A percentile compares a stretch with the other conserved stretches of the same genome.
These are phyloP conservation scores for Acidiella bohemica DNA, from an alignment of 495 filamentous ascomycete genomes.

Conservation along the genomic window DNA sequence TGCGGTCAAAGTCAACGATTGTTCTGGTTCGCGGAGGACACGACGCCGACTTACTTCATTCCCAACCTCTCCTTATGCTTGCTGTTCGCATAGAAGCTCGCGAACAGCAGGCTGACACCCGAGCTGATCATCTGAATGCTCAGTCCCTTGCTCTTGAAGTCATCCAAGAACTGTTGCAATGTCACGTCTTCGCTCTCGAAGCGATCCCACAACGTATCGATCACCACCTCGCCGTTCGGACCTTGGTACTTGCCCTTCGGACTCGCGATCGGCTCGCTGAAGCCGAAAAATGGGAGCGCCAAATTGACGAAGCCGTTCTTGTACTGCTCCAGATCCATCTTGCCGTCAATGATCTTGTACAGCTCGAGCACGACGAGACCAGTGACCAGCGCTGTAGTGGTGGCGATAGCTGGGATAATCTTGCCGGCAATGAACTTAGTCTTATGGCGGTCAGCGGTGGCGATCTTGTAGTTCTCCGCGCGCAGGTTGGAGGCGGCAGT, in stretches of 20 bases:
- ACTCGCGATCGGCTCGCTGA: constrained; percentile 88
- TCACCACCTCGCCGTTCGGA: constrained; percentile 58
- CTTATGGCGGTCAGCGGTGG: constrained; percentile 81
- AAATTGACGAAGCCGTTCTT: constrained; percentile 99
- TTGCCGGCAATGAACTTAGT: constrained; percentile 99
- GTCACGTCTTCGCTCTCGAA: constrained; percentile 86
- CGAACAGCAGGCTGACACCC: constrained; percentile 91
- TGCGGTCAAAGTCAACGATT: too few species aligned
- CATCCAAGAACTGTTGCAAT: constrained; percentile 64
- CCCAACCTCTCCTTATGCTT: constrained; percentile 76
- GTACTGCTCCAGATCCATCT: constrained; percentile 88
- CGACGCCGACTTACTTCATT: constrained; percentile 51
- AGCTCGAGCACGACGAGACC: constrained; percentile 86
- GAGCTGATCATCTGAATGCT: constrained; percentile 87
- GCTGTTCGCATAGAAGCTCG: constrained; percentile 76
- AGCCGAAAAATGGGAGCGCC: constrained; percentile 92
- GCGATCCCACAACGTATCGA: constrained; percentile 97
- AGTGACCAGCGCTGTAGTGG: constrained; percentile 89
- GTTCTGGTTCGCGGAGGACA: too few species aligned
- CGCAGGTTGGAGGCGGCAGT: constrained; percentile 92
- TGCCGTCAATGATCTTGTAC: constrained; percentile 93
- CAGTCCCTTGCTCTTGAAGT: constrained; percentile 69
- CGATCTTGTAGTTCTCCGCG: constrained; percentile 94
- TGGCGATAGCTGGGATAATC: constrained; percentile 98
- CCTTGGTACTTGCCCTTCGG: constrained; percentile 81